A percentile compares a stretch with the other conserved stretches of the same genome.
These are phyloP conservation scores for Beauveria pseudobassiana DNA, from an alignment of 2,329 filamentous ascomycete species.

Conservation along the genomic window DNA sequence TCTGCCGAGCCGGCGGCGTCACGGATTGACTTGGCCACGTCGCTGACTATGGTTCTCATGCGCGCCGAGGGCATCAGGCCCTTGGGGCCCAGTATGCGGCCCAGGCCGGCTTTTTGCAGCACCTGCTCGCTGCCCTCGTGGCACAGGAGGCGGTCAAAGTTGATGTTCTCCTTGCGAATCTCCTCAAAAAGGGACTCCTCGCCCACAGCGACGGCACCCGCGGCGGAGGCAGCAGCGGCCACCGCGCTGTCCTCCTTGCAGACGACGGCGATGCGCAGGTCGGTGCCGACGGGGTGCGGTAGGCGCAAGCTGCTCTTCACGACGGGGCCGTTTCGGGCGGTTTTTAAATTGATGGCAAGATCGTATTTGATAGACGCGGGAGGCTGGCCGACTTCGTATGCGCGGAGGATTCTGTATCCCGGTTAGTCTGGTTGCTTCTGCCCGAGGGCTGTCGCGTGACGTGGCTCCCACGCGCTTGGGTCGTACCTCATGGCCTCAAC, in stretches of 20 bases:
- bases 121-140: conserved; percentile 71
- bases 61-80: conserved; percentile 90
- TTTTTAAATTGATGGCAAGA: conserved; percentile 72
- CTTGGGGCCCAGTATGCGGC: conserved; percentile 75
- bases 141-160: conserved; percentile 86
- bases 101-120: conserved; percentile 73
- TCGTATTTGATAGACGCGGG: conserved; percentile 79
- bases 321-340: conserved; percentile 76
- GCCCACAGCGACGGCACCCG: conserved; percentile 77
- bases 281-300: conserved; percentile 82
- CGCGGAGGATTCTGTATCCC: conserved; percentile 73
- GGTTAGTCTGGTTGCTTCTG: conserved; percentile 10
- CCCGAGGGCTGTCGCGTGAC: background rate
- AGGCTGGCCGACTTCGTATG: conserved; percentile 79
- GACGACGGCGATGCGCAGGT: conserved; percentile 83
- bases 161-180: conserved; percentile 65
- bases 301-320: conserved; percentile 83
- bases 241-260: conserved; percentile 72
- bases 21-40: conserved; percentile 66
- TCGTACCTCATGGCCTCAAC: conserved; percentile 86
- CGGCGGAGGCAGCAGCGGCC: conserved; percentile 64
- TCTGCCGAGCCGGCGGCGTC: conserved; percentile 78
- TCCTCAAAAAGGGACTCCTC: conserved; percentile 79
- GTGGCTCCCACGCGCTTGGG: background rate
- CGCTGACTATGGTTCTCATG: conserved; percentile 78